Evolutionary conservation across 495 filamentous ascomycete species (phyloP).

Genomic region (Penicillium longicatenatum): DNA sequence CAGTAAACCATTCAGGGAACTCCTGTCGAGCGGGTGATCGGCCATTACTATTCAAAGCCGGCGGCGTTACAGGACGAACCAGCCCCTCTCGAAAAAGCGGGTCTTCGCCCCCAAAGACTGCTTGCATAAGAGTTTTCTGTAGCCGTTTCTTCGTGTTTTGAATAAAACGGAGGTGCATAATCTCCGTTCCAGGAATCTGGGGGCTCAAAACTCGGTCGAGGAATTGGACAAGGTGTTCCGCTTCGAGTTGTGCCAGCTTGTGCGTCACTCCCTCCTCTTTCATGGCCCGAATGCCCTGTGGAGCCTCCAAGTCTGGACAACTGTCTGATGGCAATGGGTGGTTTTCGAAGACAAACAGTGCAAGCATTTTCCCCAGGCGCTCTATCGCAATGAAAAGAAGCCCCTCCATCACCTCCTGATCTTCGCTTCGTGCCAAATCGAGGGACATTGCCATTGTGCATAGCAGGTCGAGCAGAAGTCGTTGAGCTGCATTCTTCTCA

Average conservation of each 20-base stretch:
- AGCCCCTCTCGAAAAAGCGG: constrained; percentile 30
- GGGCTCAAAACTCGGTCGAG: constrained; percentile 34
- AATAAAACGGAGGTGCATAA: constrained; percentile 17
- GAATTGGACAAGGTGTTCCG: constrained; percentile 40
- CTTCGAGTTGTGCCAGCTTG: constrained; percentile 29
- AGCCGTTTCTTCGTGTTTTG: constrained; percentile 31
- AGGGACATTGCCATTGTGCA: constrained; percentile 33
- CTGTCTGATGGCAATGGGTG: constrained; percentile 28
- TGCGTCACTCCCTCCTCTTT: constrained; percentile 23
- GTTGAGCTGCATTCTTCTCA: constrained; percentile 22
- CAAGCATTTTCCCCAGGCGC: constrained; percentile 42
- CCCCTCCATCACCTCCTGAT: constrained; percentile 41
- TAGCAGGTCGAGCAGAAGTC: constrained; percentile 25
- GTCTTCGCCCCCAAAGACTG: constrained; percentile 39
- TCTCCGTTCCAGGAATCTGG: neutral
- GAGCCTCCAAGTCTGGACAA: constrained; percentile 26
- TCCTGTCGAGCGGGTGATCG: constrained; percentile 12
- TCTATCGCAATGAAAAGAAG: constrained; percentile 36
- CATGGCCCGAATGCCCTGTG: constrained; percentile 31
- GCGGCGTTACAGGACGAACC: constrained; percentile 25
- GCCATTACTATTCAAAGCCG: constrained; percentile 13
- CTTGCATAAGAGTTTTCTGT: constrained; percentile 44
- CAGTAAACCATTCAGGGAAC: constrained; percentile 47
- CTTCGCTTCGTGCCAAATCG: constrained; percentile 23
- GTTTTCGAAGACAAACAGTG: constrained; percentile 39